These are phyloP conservation scores for Parietichytrium sp. DNA, from an alignment of 108 stramenopile genomes.

Conservation along the genomic window DNA sequence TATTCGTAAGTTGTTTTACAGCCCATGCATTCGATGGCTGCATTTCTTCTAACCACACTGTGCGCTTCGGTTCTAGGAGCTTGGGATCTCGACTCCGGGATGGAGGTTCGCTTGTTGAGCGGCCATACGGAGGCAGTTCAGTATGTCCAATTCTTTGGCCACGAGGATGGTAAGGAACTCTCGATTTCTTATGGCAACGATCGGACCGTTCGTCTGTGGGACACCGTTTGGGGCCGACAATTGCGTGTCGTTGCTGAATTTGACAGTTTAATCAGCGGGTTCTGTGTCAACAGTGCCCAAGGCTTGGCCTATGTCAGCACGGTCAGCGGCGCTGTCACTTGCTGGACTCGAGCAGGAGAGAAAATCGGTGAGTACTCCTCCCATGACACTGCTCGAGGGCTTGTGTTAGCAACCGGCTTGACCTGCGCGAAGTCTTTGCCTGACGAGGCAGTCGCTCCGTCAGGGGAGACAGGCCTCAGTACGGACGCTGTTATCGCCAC, in stretches of 20 bases:
- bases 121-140: not conserved
- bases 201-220: not conserved
- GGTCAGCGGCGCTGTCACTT: no score
- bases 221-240: not conserved
- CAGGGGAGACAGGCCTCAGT: no score
- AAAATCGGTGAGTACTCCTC: no score
- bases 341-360: no score
- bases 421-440: no score
- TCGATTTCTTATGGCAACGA: not conserved
- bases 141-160: not conserved
- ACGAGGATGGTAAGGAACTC: not conserved
- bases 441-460: no score
- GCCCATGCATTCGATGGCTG: not conserved
- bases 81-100: constrained; percentile 7
- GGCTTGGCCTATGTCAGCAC: no score
- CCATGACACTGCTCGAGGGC: no score
- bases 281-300: no score
- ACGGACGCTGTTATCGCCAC: no score
- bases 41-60: not conserved
- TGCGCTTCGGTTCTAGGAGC: not conserved
- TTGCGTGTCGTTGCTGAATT: not conserved
- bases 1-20: not conserved
- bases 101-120: not conserved
- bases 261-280: no score
- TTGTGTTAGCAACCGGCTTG: no score